Percentiles rank a stretch among this genome's conserved stretches.
Conservation (phyloP, 495 filamentous ascomycete genomes). For the Astrothelium subdiscretum region DNA sequence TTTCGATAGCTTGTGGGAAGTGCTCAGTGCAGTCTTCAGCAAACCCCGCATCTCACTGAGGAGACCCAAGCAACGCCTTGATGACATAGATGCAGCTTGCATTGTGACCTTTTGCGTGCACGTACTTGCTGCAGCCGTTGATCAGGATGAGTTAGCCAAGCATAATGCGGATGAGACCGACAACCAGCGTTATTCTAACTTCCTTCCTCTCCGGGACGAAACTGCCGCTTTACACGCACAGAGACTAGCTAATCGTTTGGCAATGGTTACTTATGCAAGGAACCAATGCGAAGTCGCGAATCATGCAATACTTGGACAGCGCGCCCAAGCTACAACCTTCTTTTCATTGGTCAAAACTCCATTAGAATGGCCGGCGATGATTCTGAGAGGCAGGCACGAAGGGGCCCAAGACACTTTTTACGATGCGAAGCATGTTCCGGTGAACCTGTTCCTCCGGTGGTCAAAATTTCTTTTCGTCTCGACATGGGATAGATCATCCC, state of each 20-base stretch:
- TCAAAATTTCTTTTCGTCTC: neutral
- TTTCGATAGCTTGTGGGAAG: neutral
- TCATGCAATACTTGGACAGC: neutral
- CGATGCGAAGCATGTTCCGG: neutral
- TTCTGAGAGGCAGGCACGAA: too few species aligned
- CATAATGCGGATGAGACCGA: neutral
- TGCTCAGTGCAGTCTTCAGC: neutral
- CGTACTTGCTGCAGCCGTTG: slow-evolving; percentile 38
- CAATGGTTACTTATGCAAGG: slow-evolving; percentile 14
- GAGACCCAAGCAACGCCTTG: slow-evolving; percentile 16
- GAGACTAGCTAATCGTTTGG: neutral
- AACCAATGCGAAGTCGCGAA: neutral
- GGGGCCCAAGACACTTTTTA: too few species aligned
- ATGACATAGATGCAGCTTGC: slow-evolving; percentile 45
- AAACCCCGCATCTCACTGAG: neutral
- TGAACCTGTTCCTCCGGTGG: neutral
- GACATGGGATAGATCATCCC: neutral
- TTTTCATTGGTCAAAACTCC: neutral
- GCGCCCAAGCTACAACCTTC: neutral
- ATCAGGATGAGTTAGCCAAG: neutral
- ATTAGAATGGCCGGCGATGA: too few species aligned
- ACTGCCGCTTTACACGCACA: neutral
- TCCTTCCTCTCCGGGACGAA: neutral
- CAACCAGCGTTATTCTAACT: neutral
- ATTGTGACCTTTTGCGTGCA: slow-evolving; percentile 46